These are phyloP conservation scores for Clohesyomyces aquaticus DNA, from an alignment of 495 filamentous ascomycete genomes.

Conservation along the genomic window DNA sequence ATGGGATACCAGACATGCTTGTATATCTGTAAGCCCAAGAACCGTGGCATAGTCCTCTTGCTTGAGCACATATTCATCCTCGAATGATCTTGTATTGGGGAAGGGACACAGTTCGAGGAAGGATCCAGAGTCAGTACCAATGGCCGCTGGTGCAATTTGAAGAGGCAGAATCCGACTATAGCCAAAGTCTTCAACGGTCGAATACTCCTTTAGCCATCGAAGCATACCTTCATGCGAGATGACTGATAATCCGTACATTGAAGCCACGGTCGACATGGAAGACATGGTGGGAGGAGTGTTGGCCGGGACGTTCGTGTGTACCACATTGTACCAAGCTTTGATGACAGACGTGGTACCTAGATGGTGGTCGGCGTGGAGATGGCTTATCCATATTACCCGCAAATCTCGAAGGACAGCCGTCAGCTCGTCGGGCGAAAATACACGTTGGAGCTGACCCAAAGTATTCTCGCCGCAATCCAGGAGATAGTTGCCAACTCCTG, in stretches of 20 bases:
- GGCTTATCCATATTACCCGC: conserved; percentile 88
- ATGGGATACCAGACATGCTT: conserved; percentile 70
- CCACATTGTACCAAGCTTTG: conserved; percentile 70
- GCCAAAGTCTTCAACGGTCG: conserved; percentile 75
- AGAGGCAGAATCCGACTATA: conserved; percentile 62
- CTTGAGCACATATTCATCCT: conserved; percentile 1
- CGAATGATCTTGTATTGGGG: not conserved
- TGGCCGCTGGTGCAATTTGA: conserved; percentile 27
- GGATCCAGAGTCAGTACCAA: conserved; percentile 3
- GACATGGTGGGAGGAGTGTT: not conserved
- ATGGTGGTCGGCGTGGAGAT: conserved; percentile 96
- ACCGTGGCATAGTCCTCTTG: conserved; percentile 25
- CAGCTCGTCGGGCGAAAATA: conserved; percentile 65
- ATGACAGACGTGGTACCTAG: conserved; percentile 79
- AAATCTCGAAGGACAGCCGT: conserved; percentile 74
- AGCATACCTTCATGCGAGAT: conserved; percentile 68
- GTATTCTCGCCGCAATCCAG: conserved; percentile 94
- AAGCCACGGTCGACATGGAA: not conserved
- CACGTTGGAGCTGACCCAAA: conserved; percentile 82
- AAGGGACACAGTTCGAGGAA: not conserved
- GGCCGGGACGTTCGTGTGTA: conserved; percentile 39
- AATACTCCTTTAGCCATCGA: conserved; percentile 75
- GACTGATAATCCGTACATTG: conserved; percentile 59
- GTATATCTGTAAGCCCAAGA: conserved; percentile 55
- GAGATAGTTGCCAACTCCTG: conserved; percentile 80